These are phyloP conservation scores for Penicillium paradoxum DNA, from an alignment of 495 filamentous ascomycete species.

Conservation along the genomic window DNA sequence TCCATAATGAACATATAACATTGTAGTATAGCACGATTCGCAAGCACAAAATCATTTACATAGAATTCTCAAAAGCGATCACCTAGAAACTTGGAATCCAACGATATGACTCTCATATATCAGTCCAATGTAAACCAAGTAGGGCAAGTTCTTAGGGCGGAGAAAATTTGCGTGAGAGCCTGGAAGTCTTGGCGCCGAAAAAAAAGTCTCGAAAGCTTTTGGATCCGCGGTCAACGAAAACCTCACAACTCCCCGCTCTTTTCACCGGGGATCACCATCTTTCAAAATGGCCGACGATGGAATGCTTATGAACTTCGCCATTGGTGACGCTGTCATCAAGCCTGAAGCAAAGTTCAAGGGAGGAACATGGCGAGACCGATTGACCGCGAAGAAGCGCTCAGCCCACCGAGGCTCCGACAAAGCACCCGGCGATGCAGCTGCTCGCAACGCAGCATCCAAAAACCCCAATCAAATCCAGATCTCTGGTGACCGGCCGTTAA, in stretches of 20 bases:
- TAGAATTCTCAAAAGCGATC: neutral
- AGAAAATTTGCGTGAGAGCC: slow-evolving; percentile 30
- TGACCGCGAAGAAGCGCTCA: slow-evolving; percentile 71
- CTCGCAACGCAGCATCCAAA: slow-evolving; percentile 16
- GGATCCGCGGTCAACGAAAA: slow-evolving; percentile 10
- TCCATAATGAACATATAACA: neutral
- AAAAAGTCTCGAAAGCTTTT: slow-evolving; percentile 27
- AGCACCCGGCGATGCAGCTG: slow-evolving; percentile 20
- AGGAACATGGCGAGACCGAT: slow-evolving; percentile 84
- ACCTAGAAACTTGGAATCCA: slow-evolving; percentile 1
- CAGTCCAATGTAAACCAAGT: slow-evolving; percentile 28
- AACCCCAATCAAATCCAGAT: slow-evolving; percentile 42
- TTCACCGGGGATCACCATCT: slow-evolving; percentile 4
- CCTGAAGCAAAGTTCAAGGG: slow-evolving; percentile 71
- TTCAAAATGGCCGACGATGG: slow-evolving; percentile 84
- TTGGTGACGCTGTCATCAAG: slow-evolving; percentile 57
- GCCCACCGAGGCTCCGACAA: slow-evolving; percentile 39
- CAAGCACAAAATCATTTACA: neutral
- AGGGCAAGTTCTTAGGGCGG: slow-evolving; percentile 33
- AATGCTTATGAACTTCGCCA: slow-evolving; percentile 86
- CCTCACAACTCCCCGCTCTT: neutral
- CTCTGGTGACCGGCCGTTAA: slow-evolving; percentile 26
- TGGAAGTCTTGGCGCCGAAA: slow-evolving; percentile 24
- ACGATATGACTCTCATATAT: slow-evolving; percentile 1
- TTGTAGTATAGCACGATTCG: neutral